phyloP scores from a whole-genome alignment of 768 basidiomycete genomes.

The Sarcomyxa edulis region DNA sequence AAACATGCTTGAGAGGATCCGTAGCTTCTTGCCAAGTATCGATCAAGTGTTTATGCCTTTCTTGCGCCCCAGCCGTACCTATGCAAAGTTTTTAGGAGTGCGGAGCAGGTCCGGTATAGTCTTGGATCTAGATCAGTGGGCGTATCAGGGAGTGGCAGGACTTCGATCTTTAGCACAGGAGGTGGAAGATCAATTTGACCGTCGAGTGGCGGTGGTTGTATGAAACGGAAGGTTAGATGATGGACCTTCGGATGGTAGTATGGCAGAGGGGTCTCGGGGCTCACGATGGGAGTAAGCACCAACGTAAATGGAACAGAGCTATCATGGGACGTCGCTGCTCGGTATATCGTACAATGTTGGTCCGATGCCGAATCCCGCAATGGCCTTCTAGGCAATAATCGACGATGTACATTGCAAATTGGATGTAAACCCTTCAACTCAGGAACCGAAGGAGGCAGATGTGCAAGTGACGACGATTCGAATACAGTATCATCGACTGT shows the following conservation, averaged over 20 bases:
- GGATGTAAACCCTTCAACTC: constrained; percentile 28
- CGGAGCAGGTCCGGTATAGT: constrained; percentile 74
- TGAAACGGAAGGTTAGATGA: constrained; percentile 81
- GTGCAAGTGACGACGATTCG: constrained; percentile 25
- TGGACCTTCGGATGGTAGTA: constrained; percentile 87
- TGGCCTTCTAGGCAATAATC: constrained; percentile 73
- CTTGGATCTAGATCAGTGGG: constrained; percentile 52
- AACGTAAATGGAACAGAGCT: constrained; percentile 29
- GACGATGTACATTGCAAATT: constrained; percentile 56
- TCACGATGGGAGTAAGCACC: constrained; percentile 55
- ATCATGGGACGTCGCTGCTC: constrained; percentile 16
- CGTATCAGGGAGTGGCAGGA: constrained; percentile 42
- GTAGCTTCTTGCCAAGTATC: constrained; percentile 76
- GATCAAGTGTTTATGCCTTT: constrained; percentile 74
- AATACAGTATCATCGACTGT: constrained; percentile 66
- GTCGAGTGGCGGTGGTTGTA: no score
- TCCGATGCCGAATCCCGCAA: constrained; percentile 68
- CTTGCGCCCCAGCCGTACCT: constrained; percentile 86
- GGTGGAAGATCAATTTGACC: constrained; percentile 27
- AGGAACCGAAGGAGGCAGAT: constrained; percentile 29
- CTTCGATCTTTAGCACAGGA: constrained; percentile 29
- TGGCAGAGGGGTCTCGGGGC: constrained; percentile 48
- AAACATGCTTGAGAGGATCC: constrained; percentile 87
- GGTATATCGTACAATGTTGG: constrained; percentile 78
- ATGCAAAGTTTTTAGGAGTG: constrained; percentile 77